phyloP scores from a whole-genome alignment of 768 basidiomycete species.

The Suillus sp. region DNA sequence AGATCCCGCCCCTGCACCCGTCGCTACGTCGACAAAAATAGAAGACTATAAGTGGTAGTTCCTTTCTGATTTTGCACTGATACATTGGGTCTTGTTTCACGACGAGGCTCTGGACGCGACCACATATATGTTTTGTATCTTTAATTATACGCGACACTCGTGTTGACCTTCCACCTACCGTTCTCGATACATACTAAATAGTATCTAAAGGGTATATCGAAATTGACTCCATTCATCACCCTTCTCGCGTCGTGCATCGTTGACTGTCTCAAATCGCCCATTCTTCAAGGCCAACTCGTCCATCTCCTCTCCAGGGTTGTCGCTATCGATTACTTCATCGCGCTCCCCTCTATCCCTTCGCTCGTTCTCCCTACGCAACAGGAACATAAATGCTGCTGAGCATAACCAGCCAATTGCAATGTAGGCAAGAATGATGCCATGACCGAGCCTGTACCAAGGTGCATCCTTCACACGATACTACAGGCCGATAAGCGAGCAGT shows the following conservation, averaged over 20 bases:
- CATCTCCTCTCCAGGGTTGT: slow-evolving; percentile 46
- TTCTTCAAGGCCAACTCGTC: slow-evolving; percentile 39
- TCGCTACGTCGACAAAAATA: slow-evolving; percentile 45
- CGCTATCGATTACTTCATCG: slow-evolving; percentile 62
- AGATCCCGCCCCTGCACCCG: slow-evolving; percentile 51
- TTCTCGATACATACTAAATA: slow-evolving; percentile 50
- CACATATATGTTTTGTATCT: slow-evolving; percentile 24
- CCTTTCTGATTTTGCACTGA: not conserved
- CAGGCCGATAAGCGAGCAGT: not conserved
- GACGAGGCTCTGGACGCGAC: slow-evolving; percentile 10
- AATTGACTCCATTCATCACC: slow-evolving; percentile 82
- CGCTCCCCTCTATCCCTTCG: slow-evolving; percentile 66
- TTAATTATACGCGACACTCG: slow-evolving; percentile 28
- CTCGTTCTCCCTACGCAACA: slow-evolving; percentile 60
- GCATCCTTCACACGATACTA: slow-evolving; percentile 66
- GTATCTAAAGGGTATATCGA: slow-evolving; percentile 52
- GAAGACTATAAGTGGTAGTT: slow-evolving; percentile 29
- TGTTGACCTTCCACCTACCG: slow-evolving; percentile 4
- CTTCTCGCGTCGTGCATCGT: slow-evolving; percentile 60
- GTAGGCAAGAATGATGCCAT: slow-evolving; percentile 69
- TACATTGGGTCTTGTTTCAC: slow-evolving; percentile 6
- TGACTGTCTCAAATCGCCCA: slow-evolving; percentile 53
- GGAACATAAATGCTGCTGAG: slow-evolving; percentile 48
- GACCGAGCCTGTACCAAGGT: slow-evolving; percentile 72
- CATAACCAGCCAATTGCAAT: slow-evolving; percentile 64